phyloP scores from a whole-genome alignment of 192 early-diverging fungal genomes.

The Phycomyces blakesleeanus region DNA sequence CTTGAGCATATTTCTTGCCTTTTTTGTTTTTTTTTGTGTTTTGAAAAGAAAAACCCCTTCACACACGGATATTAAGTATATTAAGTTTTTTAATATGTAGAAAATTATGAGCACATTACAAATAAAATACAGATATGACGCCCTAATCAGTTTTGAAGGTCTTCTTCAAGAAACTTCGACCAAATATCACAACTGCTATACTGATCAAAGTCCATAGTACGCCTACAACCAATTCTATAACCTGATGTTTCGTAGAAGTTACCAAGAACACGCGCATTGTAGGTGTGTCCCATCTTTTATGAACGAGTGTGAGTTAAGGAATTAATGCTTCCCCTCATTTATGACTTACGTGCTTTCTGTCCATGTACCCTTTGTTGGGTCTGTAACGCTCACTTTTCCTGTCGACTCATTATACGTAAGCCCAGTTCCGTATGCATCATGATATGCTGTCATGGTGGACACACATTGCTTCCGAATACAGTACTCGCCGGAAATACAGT shows the following conservation, averaged over 20 bases:
- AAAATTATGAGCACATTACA: too few species aligned
- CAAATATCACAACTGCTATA: slow-evolving; percentile 27
- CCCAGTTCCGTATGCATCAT: slow-evolving; percentile 51
- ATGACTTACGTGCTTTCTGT: slow-evolving; percentile 51
- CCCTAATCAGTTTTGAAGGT: slow-evolving; percentile 23
- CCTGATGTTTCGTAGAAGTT: slow-evolving; percentile 36
- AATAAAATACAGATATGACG: too few species aligned
- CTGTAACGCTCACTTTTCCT: slow-evolving; percentile 31
- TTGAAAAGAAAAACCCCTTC: too few species aligned
- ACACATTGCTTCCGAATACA: slow-evolving; percentile 44
- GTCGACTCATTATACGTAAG: slow-evolving; percentile 35
- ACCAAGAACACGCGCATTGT: slow-evolving; percentile 40
- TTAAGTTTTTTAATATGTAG: too few species aligned
- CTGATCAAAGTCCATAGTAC: slow-evolving; percentile 35
- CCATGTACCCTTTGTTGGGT: slow-evolving; percentile 45
- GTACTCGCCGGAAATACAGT: slow-evolving; percentile 35
- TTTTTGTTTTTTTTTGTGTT: too few species aligned
- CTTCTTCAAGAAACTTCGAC: slow-evolving; percentile 31
- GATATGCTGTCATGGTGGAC: slow-evolving; percentile 46
- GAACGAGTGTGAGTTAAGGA: too few species aligned
- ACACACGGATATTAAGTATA: too few species aligned
- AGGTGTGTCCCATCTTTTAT: slow-evolving; percentile 46
- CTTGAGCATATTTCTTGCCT: too few species aligned
- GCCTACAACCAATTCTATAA: slow-evolving; percentile 41
- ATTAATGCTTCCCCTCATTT: too few species aligned